Conservation (phyloP, 2,329 filamentous ascomycete genomes). For the Hymenotorrendiella dingleyae region DNA sequence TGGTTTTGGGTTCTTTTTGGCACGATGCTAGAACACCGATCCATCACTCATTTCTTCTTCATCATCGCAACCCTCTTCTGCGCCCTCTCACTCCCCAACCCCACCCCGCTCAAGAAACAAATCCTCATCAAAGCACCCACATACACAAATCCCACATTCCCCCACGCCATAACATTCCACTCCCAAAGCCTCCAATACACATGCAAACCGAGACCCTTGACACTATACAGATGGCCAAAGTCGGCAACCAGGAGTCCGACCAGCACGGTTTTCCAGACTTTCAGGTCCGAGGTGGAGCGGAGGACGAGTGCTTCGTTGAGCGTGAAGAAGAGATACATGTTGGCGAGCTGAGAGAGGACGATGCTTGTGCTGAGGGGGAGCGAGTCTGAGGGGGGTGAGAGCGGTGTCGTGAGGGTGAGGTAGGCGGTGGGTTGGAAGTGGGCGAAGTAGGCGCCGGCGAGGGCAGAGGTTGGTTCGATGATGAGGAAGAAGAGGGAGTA, state of each 20-base stretch:
- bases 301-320: slow-evolving; percentile 73
- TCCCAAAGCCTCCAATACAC: slow-evolving; percentile 51
- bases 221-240: slow-evolving; percentile 66
- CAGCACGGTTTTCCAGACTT: slow-evolving; percentile 65
- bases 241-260: slow-evolving; percentile 68
- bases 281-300: slow-evolving; percentile 59
- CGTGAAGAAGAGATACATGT: slow-evolving; percentile 71
- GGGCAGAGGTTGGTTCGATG: slow-evolving; percentile 55
- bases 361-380: slow-evolving; percentile 58
- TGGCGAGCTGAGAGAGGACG: slow-evolving; percentile 68
- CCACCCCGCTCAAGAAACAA: slow-evolving; percentile 53
- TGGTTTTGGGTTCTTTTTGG: too few species aligned
- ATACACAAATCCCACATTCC: slow-evolving; percentile 67
- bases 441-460: slow-evolving; percentile 48
- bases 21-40: too few species aligned
- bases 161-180: slow-evolving; percentile 65
- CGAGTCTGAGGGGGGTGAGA: slow-evolving; percentile 19
- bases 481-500: slow-evolving; percentile 73
- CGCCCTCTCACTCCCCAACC: slow-evolving; percentile 32
- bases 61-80: background rate
- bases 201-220: slow-evolving; percentile 49
- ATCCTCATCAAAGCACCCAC: slow-evolving; percentile 53
- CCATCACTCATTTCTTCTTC: too few species aligned
- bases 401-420: slow-evolving; percentile 54
- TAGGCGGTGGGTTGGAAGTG: slow-evolving; percentile 48